Base-by-base conservation (phyloP, 2,329 filamentous ascomycete species). In the Dryadomyces quercivorus region DNA sequence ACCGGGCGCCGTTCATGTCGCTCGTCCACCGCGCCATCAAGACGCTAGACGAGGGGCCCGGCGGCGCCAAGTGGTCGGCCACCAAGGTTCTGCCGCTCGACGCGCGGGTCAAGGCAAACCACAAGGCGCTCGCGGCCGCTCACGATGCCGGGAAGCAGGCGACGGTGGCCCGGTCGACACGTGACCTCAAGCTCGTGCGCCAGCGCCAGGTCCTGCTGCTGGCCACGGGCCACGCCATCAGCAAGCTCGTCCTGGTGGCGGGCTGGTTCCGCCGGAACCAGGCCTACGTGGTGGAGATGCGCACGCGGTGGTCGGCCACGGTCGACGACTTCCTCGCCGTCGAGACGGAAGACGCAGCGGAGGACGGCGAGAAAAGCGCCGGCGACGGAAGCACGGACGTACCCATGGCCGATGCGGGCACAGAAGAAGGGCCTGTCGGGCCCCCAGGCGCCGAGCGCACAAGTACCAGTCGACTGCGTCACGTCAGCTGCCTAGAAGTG, bases 201-300 rank as follows among this genome's bases (percentile, higher is more conserved):
- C 63, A 66, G 38, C 62, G 65, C 26, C 61, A 64, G 15, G 72
- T 78, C 51, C 68, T 73, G 2, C 52, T 60, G 1, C 16, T 58
- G 65, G 85, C 80, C 8, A 84, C 82, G 0, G 85, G 85, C 1
- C 77, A 75, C 59, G 85, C 85, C 8, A 82, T 89, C 34, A 72
- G 77, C 58, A 81, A 81, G 66, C 78, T 78, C 1, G 66, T 86
- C 56, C 72, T 77, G 26, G 66, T 89, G 6, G 85, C 80, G 0
- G 66, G 77, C 38, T 85, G 79, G 72, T 88, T 88, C 59, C 75
- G 80, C 65, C 73, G 78, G 53, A 75, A 84, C 65, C 70, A 66
- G 13, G 80, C 81, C 58, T 83, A 79, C 59, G 63, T 67, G 5
- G 81, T 88, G 1, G 69, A 72, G 60, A 63, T 88, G 52, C 71